Evolutionary conservation across 257 asterid species (phyloP), one percentile per base, ranked within the genome.

Genomic region (Hygrophila difformis): DNA sequence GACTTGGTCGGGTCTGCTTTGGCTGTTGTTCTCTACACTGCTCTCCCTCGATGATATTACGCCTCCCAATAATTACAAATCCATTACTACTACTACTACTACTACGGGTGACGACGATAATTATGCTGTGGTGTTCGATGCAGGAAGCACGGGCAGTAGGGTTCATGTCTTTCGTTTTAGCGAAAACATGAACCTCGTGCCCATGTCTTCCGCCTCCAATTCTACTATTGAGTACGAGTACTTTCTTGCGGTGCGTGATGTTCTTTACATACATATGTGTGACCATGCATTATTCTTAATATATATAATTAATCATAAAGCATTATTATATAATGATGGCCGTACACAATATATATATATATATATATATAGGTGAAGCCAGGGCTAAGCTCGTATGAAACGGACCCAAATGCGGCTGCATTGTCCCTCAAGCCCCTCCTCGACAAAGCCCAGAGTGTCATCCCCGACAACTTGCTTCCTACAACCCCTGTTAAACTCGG

Each of bases 101-200:
- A n/a, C n/a, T n/a, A n/a, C n/a, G n/a, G n/a, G n/a, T n/a, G 31
- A 26, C 31, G 31, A 26, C 31, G 7, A 26, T 5, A 26, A 26
- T 8, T 87, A 83, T 51, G 97, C 97, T 0, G 95, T 83, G 28
- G 72, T 87, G 39, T 87, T 87, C 51, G 95, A 87, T 39, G 97
- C 97, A 0, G 93, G 97, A 3, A 87, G 97, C 58, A 77, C 97
- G 1, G 97, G 95, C 19, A 87, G 93, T 57, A 66, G 97, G 64
- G 97, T 83, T 35, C 97, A 87, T 36, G 95, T 80, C 18, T 87
- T 87, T 48, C 64, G 92, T 60, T 87, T 87, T 57, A 62, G 78
- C 47, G 49, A 73, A 40, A 59, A 66, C 43, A 72, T 87, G 54
- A 87, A 83, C 52, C 97, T 80, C 18, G 73, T 87, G 18, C 87